Evolutionary conservation across 2,329 filamentous ascomycete species (phyloP).

Genomic region (Penicillium sp.): DNA sequence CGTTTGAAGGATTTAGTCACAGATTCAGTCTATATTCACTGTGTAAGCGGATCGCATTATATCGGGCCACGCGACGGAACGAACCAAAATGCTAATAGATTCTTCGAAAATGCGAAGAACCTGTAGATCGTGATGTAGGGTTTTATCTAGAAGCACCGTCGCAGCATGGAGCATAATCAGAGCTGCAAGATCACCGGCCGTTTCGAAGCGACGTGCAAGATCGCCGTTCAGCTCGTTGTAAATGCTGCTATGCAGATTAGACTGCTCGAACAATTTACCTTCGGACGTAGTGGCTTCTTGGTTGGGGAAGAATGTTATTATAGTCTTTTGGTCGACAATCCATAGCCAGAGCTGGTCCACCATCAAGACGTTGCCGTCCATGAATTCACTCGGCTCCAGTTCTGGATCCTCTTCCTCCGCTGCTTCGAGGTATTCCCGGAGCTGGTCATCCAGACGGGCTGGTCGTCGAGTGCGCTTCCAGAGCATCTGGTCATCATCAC

Average conservation of each 20-base stretch:
- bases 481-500: conserved; percentile 66
- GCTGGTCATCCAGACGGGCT: conserved; percentile 38
- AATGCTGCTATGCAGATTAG: conserved; percentile 61
- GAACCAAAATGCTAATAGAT: conserved; percentile 61
- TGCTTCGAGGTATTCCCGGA: conserved; percentile 43
- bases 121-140: conserved; percentile 60
- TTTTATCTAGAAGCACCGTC: conserved; percentile 59
- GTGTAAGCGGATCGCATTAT: background rate
- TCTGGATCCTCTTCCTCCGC: conserved; percentile 15
- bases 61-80: background rate
- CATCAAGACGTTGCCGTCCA: conserved; percentile 57
- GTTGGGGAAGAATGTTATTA: conserved; percentile 36
- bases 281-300: conserved; percentile 36
- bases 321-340: conserved; percentile 38
- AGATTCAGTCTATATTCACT: conserved; percentile 54
- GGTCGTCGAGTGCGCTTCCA: conserved; percentile 61
- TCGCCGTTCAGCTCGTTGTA: conserved; percentile 66
- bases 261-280: conserved; percentile 44
- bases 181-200: conserved; percentile 60
- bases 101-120: conserved; percentile 66
- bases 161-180: conserved; percentile 61
- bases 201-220: conserved; percentile 60
- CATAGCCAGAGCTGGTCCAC: conserved; percentile 64
- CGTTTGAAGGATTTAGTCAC: conserved; percentile 62
- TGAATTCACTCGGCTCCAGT: conserved; percentile 19